Evolutionary conservation across 148 eudicot genomes (phyloP).

Genomic region (Linanthus parryae): DNA sequence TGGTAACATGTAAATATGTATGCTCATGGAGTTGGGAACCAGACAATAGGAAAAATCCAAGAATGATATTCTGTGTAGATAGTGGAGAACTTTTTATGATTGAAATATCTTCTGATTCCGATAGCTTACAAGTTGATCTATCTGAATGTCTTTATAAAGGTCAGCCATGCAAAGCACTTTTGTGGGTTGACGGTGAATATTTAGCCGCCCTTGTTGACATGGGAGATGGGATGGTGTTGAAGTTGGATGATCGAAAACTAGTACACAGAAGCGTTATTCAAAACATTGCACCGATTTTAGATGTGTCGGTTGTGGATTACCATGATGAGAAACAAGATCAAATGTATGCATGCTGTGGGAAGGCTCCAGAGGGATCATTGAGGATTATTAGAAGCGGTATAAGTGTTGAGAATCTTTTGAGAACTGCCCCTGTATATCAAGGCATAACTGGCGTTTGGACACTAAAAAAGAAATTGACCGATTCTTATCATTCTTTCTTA

Average conservation of each 20-base stretch:
- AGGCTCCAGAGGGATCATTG: conserved; percentile 91
- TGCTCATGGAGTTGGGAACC: conserved; percentile 99
- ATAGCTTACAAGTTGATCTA: conserved; percentile 48
- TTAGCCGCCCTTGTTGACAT: conserved; percentile 82
- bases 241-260: conserved; percentile 60
- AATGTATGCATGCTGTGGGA: conserved; percentile 96
- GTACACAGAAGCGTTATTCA: conserved; percentile 60
- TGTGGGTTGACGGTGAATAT: conserved; percentile 78
- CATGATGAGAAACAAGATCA: conserved; percentile 91
- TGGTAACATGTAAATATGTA: conserved; percentile 41
- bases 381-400: conserved; percentile 86
- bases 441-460: conserved; percentile 93
- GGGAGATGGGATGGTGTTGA: conserved; percentile 93
- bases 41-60: conserved; percentile 34
- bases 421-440: conserved; percentile 84
- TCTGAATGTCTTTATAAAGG: conserved; percentile 77
- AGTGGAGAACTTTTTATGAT: conserved; percentile 71
- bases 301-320: conserved; percentile 83
- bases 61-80: conserved; percentile 71
- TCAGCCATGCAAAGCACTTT: conserved; percentile 55
- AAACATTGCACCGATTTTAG: conserved; percentile 90
- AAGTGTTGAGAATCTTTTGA: conserved; percentile 78
- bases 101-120: conserved; percentile 46
- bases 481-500: conserved; percentile 72
- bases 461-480: conserved; percentile 53